A percentile compares a stretch with the other conserved stretches of the same genome.
Evolutionary conservation across 2,329 filamentous ascomycete genomes (phyloP).

Genomic region (Cladosporium halotolerans): DNA sequence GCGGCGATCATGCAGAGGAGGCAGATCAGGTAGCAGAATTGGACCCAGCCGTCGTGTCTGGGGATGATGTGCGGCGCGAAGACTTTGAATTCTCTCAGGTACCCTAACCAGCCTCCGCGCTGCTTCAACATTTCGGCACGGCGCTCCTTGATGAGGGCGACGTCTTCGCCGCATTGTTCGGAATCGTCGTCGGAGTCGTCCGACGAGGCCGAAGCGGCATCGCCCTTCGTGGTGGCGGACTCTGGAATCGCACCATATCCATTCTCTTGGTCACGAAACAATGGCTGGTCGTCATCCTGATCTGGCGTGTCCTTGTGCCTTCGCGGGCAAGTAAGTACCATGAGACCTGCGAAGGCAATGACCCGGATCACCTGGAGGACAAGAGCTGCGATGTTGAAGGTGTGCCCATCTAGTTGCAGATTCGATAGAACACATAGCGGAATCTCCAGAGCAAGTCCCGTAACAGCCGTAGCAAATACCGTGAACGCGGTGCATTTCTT

Average conservation of each 20-base stretch:
- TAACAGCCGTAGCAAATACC: background rate
- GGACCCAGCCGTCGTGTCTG: slow-evolving; percentile 57
- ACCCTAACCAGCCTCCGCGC: slow-evolving; percentile 70
- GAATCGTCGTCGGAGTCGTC: slow-evolving; percentile 20
- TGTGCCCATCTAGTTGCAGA: background rate
- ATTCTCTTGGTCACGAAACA: background rate
- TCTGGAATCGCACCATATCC: background rate
- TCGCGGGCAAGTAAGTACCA: too few relatives aligned
- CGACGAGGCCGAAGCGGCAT: background rate
- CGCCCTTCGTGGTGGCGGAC: background rate
- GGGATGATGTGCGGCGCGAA: slow-evolving; percentile 79
- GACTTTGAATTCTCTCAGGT: slow-evolving; percentile 65
- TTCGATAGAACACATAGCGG: background rate
- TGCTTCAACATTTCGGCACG: slow-evolving; percentile 60
- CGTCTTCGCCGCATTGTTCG: slow-evolving; percentile 52
- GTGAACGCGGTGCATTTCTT: background rate
- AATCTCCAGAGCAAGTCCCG: background rate
- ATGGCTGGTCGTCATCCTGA: background rate
- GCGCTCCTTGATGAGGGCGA: slow-evolving; percentile 38
- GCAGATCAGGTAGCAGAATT: slow-evolving; percentile 62
- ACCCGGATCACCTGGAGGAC: background rate
- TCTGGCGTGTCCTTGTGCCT: background rate
- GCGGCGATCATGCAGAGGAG: slow-evolving; percentile 61
- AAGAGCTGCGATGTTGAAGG: background rate
- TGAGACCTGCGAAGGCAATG: background rate